phyloP scores from a whole-genome alignment of 305 asterid species.

The Fraxinus latifolia region DNA sequence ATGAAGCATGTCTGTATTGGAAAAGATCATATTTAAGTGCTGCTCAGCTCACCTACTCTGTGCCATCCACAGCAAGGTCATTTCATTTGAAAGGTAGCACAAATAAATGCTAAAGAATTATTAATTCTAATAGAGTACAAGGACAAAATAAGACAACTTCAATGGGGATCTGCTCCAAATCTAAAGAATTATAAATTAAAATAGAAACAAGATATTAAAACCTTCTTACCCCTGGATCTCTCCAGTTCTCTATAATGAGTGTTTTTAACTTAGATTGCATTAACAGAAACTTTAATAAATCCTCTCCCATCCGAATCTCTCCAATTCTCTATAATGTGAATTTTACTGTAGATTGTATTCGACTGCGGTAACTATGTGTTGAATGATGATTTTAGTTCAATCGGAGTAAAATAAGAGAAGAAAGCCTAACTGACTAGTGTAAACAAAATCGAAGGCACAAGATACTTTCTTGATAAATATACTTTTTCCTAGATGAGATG shows the following conservation, averaged over 20 bases:
- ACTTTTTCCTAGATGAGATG: not conserved
- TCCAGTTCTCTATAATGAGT: not conserved
- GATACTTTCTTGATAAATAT: not conserved
- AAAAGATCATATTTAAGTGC: slow-evolving; percentile 6
- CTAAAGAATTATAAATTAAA: not conserved
- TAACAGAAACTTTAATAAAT: not conserved
- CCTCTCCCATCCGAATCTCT: not conserved
- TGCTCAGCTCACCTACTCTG: slow-evolving; percentile 7
- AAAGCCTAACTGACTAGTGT: not conserved
- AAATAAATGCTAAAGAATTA: slow-evolving; percentile 1
- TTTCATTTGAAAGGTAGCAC: slow-evolving; percentile 5
- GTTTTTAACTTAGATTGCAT: not conserved
- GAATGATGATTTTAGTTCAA: not conserved
- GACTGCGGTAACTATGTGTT: not conserved
- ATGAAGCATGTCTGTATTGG: not conserved
- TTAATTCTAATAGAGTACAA: not conserved
- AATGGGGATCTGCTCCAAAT: not conserved
- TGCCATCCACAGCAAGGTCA: slow-evolving; percentile 20
- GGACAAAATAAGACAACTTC: not conserved
- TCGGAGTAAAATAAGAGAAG: not conserved
- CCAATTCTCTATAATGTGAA: not conserved
- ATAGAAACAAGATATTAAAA: not conserved
- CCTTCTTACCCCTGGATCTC: not conserved
- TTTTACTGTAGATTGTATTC: not conserved
- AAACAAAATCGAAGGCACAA: not conserved